Conservation (phyloP, 305 asterid genomes). For the Plantago coronopus region DNA sequence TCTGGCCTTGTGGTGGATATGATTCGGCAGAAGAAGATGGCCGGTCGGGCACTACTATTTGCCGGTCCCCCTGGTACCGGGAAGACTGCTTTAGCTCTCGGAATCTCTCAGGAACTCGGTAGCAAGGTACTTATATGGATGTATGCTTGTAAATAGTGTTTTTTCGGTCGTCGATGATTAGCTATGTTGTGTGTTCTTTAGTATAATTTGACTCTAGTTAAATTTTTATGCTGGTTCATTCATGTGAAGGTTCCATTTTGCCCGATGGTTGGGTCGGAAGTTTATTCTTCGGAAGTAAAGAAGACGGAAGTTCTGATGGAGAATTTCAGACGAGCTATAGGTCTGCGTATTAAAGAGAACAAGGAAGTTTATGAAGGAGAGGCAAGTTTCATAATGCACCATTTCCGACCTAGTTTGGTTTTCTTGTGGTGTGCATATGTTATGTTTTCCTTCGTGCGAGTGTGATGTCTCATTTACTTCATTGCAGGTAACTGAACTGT, state of each 20-base stretch:
- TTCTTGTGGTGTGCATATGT: background rate
- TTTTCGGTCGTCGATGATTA: background rate
- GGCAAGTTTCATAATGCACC: conserved; percentile 33
- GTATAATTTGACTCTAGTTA: conserved; percentile 5
- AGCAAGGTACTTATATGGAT: conserved; percentile 90
- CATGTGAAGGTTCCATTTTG: conserved; percentile 74
- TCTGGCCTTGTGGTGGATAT: conserved; percentile 87
- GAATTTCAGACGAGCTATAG: conserved; percentile 85
- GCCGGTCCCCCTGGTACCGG: conserved; percentile 99
- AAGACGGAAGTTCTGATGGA: conserved; percentile 97
- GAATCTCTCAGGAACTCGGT: conserved; percentile 90
- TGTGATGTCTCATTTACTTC: conserved; percentile 4
- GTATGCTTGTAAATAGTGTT: conserved; percentile 1
- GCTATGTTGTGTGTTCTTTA: background rate
- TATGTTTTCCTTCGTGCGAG: background rate
- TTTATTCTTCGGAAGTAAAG: conserved; percentile 90
- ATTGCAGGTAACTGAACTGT: conserved; percentile 82
- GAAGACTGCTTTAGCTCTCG: conserved; percentile 92
- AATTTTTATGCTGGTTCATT: conserved; percentile 31
- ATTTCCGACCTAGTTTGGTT: background rate
- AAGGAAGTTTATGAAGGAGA: conserved; percentile 98
- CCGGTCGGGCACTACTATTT: conserved; percentile 76
- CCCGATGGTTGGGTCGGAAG: conserved; percentile 98
- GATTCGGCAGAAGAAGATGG: conserved; percentile 97
- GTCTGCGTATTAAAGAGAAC: conserved; percentile 87